Evolutionary conservation across 345 rosid species (phyloP), one percentile per base, ranked within the genome.

Genomic region (Eucalyptus lansdowneana): DNA sequence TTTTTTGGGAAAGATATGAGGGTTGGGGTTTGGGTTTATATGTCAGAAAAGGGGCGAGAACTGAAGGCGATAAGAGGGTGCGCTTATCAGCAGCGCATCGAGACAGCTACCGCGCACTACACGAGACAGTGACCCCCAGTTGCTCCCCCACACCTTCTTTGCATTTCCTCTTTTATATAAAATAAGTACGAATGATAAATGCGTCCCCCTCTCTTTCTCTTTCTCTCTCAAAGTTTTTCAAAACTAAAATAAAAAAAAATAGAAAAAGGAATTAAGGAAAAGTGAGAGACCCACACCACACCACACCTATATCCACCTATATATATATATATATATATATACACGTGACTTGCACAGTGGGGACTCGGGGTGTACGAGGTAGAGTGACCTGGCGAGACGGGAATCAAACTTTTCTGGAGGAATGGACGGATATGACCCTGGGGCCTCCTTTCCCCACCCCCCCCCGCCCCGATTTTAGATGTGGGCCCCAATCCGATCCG

Each of bases 361-460:
- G 81, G 81, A 21, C 47, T 65, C 9, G 14, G 24, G 14, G 27
- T 13, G 85, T 22, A 40, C 85, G 47, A 76, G 47, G 85, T 40
- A 21, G 47, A 40, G 47, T 40, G 85, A 40, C 85, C 47, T 76
- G 85, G 85, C 85, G 85, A 76, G 42, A 37, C 47, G 45, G 47
- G 83, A 76, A 37, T 76, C 83, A 11, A 76, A 76, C 44, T 72
- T 19, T 34, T 34, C 7, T 17, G 14, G 13, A 10, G 13, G 25
- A 72, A 19, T 19, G 11, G 81, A 72, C 81, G 12, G 40, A 34
- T 34, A 72, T 72, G 22, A 19, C 81, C 81, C 81, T 17, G 81
- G 44, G 44, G 14, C 19, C 34, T 50, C 16, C 51, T 50, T 2
- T 14, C 14, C 14, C 3, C n/a, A n/a, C 51, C 0, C 1, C 1